Evolutionary conservation across 2,329 filamentous ascomycete species (phyloP).

Genomic region (Tolypocladium amazonense): DNA sequence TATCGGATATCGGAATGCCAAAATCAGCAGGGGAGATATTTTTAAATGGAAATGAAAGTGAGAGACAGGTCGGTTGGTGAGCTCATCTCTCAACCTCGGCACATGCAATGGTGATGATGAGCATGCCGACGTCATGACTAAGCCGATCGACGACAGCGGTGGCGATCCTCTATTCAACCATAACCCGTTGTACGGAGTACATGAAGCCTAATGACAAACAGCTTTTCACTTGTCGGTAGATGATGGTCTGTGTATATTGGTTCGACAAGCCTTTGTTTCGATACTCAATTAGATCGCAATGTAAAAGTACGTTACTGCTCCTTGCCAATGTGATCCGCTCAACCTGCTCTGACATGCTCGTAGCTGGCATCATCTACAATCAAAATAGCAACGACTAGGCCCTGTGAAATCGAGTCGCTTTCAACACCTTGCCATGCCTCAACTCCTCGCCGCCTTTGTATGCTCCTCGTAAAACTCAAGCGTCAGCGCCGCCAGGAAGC

Average conservation of each 20-base stretch:
- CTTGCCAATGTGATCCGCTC: neutral
- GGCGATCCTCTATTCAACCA: neutral
- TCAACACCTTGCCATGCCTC: neutral
- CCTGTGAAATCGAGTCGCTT: neutral
- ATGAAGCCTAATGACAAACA: neutral
- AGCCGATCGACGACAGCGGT: neutral
- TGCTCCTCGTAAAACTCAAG: slow-evolving; percentile 83
- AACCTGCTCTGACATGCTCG: neutral
- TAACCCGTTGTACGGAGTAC: no score
- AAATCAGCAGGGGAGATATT: neutral
- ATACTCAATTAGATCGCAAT: neutral
- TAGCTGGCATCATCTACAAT: neutral
- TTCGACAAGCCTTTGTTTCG: neutral
- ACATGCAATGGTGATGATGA: neutral
- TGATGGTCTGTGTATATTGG: neutral
- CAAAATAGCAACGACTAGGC: neutral
- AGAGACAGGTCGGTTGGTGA: neutral
- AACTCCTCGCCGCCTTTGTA: slow-evolving; percentile 2
- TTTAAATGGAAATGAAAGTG: neutral
- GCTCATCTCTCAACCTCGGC: neutral
- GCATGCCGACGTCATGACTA: neutral
- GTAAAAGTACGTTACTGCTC: neutral
- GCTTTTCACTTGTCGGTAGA: neutral
- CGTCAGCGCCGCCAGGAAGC: slow-evolving; percentile 83
- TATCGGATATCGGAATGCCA: neutral